A percentile compares a stretch with the other conserved stretches of the same genome.
Evolutionary conservation across 2,329 filamentous ascomycete genomes (phyloP).

Genomic region (Drechslerella dactyloides): DNA sequence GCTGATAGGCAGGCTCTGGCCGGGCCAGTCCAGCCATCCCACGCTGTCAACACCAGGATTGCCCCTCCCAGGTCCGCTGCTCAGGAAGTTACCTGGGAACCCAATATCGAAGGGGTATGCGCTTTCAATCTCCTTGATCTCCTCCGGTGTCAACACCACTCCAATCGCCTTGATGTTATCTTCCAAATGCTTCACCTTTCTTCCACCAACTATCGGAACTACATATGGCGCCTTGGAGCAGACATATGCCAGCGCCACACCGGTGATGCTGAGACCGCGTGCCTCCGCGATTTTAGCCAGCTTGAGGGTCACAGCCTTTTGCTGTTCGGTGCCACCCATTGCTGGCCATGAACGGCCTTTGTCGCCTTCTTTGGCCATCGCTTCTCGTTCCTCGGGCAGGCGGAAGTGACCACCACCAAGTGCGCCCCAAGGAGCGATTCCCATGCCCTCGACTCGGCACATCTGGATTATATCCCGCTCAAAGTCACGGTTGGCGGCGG

Average conservation of each 20-base stretch:
- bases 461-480: constrained; percentile 74
- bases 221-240: constrained; percentile 74
- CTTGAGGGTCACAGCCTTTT: constrained; percentile 64
- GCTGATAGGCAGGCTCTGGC: constrained; percentile 23
- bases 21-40: constrained; percentile 44
- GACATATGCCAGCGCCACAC: constrained; percentile 74
- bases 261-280: constrained; percentile 66
- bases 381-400: constrained; percentile 61
- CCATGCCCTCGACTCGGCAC: constrained; percentile 69
- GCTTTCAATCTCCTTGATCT: constrained; percentile 71
- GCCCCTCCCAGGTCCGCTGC: constrained; percentile 4
- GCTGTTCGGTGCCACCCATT: constrained; percentile 61
- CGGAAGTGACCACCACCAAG: constrained; percentile 64
- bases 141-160: constrained; percentile 66
- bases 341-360: constrained; percentile 57
- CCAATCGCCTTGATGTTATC: constrained; percentile 72
- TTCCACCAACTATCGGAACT: constrained; percentile 74
- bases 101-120: constrained; percentile 69
- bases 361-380: constrained; percentile 60
- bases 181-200: constrained; percentile 72
- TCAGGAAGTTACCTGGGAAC: constrained; percentile 68
- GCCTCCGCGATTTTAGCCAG: constrained; percentile 67
- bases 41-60: constrained; percentile 32
- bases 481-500: constrained; percentile 68
- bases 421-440: constrained; percentile 65